phyloP scores from a whole-genome alignment of 139 green algal genomes.

The Dunaliella primolecta region DNA sequence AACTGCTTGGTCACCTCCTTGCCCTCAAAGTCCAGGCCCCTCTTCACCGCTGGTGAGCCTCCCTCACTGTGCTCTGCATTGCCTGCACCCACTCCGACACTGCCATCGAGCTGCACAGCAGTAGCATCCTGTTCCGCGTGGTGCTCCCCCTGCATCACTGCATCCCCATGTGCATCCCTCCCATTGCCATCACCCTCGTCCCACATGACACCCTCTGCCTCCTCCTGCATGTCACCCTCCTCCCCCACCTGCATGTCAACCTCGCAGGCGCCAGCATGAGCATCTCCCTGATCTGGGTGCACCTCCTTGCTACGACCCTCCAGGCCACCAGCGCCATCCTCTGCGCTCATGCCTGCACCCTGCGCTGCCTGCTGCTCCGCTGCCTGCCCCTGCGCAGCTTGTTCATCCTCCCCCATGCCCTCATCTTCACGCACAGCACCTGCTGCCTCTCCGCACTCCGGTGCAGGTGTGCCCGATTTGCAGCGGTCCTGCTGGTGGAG shows the following conservation, averaged over 20 bases:
- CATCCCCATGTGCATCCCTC: neutral
- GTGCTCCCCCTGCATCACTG: neutral
- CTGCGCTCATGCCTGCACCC: neutral
- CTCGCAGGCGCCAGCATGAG: neutral
- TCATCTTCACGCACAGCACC: neutral
- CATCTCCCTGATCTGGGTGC: neutral
- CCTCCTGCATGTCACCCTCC: neutral
- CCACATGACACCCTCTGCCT: neutral
- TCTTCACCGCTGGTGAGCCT: too few species aligned
- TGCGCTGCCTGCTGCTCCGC: neutral
- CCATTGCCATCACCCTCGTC: neutral
- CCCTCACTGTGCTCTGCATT: too few species aligned
- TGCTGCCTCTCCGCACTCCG: neutral
- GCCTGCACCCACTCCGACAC: neutral
- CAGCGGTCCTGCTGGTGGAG: neutral
- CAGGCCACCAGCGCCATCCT: neutral
- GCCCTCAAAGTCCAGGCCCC: neutral
- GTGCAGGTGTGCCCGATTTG: neutral
- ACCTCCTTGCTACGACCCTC: neutral
- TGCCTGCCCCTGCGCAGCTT: neutral
- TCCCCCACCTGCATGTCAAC: neutral
- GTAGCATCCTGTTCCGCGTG: neutral
- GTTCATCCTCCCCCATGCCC: slow-evolving; percentile 3
- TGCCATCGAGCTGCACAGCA: neutral
- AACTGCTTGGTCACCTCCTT: neutral